These are phyloP conservation scores for Phytophthora pini DNA, from an alignment of 352 stramenopile genomes.

Conservation along the genomic window DNA sequence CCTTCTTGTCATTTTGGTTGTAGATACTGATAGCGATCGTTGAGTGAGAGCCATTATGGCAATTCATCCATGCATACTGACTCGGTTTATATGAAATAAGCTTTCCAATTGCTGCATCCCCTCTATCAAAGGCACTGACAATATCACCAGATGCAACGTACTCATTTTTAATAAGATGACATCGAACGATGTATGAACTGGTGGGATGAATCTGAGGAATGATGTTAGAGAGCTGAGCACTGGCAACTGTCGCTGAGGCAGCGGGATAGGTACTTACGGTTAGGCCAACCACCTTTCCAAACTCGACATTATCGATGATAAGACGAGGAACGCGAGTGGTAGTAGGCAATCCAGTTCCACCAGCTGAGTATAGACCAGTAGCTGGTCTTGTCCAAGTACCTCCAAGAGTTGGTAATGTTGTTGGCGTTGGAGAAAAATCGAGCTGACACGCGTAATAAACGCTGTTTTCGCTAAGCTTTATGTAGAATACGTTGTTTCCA, in stretches of 20 bases:
- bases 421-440: constrained; percentile 7
- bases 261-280: constrained; percentile 14
- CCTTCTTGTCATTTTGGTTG: neutral
- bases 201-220: constrained; percentile 21
- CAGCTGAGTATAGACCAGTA: neutral
- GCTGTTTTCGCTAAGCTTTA: constrained; percentile 13
- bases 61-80: neutral
- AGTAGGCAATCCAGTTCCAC: constrained; percentile 20
- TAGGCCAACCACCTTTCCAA: constrained; percentile 19
- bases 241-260: constrained; percentile 7
- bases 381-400: neutral
- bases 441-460: constrained; percentile 19
- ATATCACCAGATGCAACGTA: constrained; percentile 26
- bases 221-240: constrained; percentile 14
- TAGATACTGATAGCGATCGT: neutral
- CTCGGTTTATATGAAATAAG: constrained; percentile 12
- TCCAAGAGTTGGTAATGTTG: neutral
- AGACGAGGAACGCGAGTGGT: constrained; percentile 8
- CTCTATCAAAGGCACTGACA: constrained; percentile 15
- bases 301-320: constrained; percentile 24
- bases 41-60: neutral
- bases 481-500: constrained; percentile 13
- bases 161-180: constrained; percentile 29
- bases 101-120: constrained; percentile 13
- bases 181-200: constrained; percentile 19